Percentiles rank a stretch among this genome's conserved stretches.
Evolutionary conservation across 495 filamentous ascomycete species (phyloP).

Genomic region (Penicillium psychrofluorescens): DNA sequence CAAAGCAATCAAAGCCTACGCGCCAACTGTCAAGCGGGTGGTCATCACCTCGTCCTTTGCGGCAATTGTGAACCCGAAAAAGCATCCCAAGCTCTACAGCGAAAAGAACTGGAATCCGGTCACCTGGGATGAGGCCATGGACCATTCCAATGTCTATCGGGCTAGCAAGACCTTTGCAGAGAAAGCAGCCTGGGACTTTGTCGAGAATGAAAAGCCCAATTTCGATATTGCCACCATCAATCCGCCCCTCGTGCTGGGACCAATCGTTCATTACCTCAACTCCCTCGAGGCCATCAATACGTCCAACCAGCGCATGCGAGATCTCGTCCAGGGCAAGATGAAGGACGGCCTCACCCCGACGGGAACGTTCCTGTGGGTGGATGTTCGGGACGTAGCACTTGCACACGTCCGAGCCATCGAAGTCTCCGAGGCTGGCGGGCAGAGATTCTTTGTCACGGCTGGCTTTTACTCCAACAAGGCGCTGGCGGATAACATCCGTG

Average conservation of each 20-base stretch:
- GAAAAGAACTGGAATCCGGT: conserved; percentile 82
- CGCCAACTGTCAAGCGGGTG: conserved; percentile 72
- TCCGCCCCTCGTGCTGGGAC: conserved; percentile 65
- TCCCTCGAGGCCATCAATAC: conserved; percentile 63
- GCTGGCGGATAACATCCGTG: conserved; percentile 54
- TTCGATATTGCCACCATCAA: conserved; percentile 71
- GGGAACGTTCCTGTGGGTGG: conserved; percentile 52
- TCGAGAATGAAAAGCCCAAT: conserved; percentile 69
- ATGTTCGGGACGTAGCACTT: conserved; percentile 64
- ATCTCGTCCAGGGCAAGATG: conserved; percentile 55
- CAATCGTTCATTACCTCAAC: conserved; percentile 58
- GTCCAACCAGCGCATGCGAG: conserved; percentile 50
- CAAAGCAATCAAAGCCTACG: conserved; percentile 63
- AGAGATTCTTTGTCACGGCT: conserved; percentile 63
- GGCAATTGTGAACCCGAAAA: conserved; percentile 51
- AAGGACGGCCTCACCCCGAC: conserved; percentile 56
- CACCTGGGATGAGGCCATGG: conserved; percentile 59
- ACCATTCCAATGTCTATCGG: conserved; percentile 56
- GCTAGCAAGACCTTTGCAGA: conserved; percentile 59
- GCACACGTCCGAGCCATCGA: conserved; percentile 69
- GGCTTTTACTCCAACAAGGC: conserved; percentile 61
- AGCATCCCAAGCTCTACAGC: conserved; percentile 49
- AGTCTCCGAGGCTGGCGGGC: conserved; percentile 54
- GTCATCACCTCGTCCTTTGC: conserved; percentile 86
- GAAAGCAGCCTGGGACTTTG: conserved; percentile 74